These are phyloP conservation scores for Xylariaceae sp. DNA, from an alignment of 2,329 filamentous ascomycete species.

Conservation along the genomic window DNA sequence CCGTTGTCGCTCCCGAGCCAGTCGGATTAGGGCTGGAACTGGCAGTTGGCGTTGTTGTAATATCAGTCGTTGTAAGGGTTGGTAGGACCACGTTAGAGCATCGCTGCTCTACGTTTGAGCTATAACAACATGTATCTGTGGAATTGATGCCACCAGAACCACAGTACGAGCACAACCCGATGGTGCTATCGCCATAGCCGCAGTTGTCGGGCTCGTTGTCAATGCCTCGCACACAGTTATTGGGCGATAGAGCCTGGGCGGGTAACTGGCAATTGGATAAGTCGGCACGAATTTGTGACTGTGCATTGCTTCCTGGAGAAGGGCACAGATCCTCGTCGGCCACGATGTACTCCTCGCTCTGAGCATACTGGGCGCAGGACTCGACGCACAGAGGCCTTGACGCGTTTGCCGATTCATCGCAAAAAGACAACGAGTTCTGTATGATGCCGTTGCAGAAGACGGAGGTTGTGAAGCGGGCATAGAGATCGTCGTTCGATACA, in stretches of 20 bases:
- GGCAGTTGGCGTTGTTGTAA: slow-evolving; percentile 50
- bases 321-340: slow-evolving; percentile 72
- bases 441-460: slow-evolving; percentile 92
- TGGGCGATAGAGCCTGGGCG: slow-evolving; percentile 69
- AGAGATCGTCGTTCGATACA: slow-evolving; percentile 74
- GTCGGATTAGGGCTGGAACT: slow-evolving; percentile 44
- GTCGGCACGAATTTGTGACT: slow-evolving; percentile 81
- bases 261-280: slow-evolving; percentile 87
- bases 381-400: slow-evolving; percentile 82
- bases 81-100: slow-evolving; percentile 80
- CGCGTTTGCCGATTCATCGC: slow-evolving; percentile 61
- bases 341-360: slow-evolving; percentile 82
- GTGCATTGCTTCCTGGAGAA: slow-evolving; percentile 61
- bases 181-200: slow-evolving; percentile 69
- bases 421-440: slow-evolving; percentile 76
- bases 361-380: slow-evolving; percentile 81
- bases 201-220: slow-evolving; percentile 84
- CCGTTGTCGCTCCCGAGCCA: slow-evolving; percentile 28
- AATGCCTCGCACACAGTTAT: slow-evolving; percentile 70
- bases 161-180: slow-evolving; percentile 87
- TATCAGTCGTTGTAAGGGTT: slow-evolving; percentile 67
- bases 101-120: slow-evolving; percentile 67
- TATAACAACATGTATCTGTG: slow-evolving; percentile 93
- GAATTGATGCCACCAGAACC: slow-evolving; percentile 79
- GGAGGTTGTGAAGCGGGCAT: slow-evolving; percentile 89